Percentiles rank a stretch among this genome's conserved stretches.
These are phyloP conservation scores for Amoeboaphelidium occidentale DNA, from an alignment of 371 early-diverging fungal species.

Conservation along the genomic window DNA sequence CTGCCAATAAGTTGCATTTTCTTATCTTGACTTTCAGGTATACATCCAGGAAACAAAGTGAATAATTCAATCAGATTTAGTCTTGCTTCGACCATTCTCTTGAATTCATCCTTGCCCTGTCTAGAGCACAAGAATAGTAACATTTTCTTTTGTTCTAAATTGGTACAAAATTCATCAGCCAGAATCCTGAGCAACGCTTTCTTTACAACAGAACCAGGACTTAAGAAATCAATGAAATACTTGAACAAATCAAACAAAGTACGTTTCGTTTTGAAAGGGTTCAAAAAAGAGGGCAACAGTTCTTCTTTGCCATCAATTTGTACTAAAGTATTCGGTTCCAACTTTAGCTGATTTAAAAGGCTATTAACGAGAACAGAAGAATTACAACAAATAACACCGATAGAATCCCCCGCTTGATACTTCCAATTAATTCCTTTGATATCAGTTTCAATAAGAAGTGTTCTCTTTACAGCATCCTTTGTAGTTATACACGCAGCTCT, in stretches of 20 bases:
- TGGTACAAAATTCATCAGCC: slow-evolving; percentile 38
- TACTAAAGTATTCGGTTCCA: slow-evolving; percentile 2
- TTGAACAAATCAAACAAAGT: slow-evolving; percentile 32
- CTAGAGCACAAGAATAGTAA: slow-evolving; percentile 50
- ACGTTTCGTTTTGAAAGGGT: slow-evolving; percentile 1
- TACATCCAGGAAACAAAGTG: not conserved
- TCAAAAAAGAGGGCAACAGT: not conserved
- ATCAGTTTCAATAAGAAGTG: too few species aligned
- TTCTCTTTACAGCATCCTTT: too few species aligned
- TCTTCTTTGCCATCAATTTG: not conserved
- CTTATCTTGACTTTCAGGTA: not conserved
- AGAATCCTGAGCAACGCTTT: slow-evolving; percentile 54
- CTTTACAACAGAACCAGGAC: too few species aligned
- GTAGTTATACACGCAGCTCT: not conserved
- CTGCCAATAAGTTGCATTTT: slow-evolving; percentile 20
- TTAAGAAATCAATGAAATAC: slow-evolving; percentile 42
- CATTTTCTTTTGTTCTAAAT: slow-evolving; percentile 31
- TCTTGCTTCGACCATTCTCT: slow-evolving; percentile 4
- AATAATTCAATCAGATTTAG: not conserved
- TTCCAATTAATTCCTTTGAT: not conserved
- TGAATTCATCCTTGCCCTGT: slow-evolving; percentile 22
- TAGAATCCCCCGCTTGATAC: slow-evolving; percentile 50
- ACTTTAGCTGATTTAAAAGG: slow-evolving; percentile 9
- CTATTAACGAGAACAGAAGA: slow-evolving; percentile 13
- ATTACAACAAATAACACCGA: slow-evolving; percentile 59